phyloP scores from a whole-genome alignment of 2,329 filamentous ascomycete genomes.

The Claviceps quebecensis region DNA sequence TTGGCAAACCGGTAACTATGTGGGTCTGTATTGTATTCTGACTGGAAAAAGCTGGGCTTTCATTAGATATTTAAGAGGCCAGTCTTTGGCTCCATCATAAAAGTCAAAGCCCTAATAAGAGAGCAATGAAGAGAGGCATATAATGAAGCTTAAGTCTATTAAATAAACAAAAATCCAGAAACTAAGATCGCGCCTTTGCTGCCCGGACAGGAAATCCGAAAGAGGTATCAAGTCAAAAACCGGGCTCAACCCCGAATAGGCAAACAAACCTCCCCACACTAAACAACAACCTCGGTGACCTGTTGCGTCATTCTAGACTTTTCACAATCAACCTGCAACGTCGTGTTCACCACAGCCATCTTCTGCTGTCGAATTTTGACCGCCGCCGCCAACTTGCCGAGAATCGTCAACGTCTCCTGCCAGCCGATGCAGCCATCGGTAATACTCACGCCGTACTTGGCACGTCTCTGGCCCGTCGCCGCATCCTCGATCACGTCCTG shows the following conservation, averaged over 20 bases:
- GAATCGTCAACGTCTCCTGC: slow-evolving; percentile 72
- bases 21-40: too few relatives aligned
- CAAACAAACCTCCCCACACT: neutral
- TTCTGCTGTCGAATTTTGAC: slow-evolving; percentile 27
- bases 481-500: slow-evolving; percentile 88
- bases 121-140: too few relatives aligned
- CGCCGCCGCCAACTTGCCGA: slow-evolving; percentile 65
- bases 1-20: too few relatives aligned
- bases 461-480: slow-evolving; percentile 42
- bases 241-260: neutral
- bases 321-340: neutral
- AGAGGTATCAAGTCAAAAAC: neutral
- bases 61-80: too few relatives aligned
- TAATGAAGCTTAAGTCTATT: too few relatives aligned
- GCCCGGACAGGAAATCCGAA: neutral
- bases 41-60: too few relatives aligned
- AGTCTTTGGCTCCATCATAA: too few relatives aligned
- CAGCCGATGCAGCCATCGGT: slow-evolving; percentile 95
- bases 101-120: too few relatives aligned
- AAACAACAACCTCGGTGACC: neutral
- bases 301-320: neutral
- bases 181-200: too few relatives aligned
- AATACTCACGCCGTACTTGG: slow-evolving; percentile 91
- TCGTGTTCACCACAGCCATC: neutral
- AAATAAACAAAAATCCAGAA: too few relatives aligned